These are phyloP conservation scores for Solanum hybrid DNA, from an alignment of 305 asterid species.

Conservation along the genomic window DNA sequence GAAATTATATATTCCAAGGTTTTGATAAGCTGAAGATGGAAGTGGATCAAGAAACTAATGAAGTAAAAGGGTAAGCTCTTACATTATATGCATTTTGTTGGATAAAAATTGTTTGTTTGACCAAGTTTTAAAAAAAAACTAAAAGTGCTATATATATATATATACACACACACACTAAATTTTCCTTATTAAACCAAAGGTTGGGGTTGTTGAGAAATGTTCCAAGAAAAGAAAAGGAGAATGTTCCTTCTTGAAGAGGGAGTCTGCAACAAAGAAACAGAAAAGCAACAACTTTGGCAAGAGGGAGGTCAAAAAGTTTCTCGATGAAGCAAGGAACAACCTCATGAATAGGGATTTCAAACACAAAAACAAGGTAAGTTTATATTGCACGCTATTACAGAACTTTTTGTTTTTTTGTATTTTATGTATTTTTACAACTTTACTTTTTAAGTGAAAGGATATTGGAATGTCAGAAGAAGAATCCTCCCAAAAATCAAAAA, in stretches of 20 bases:
- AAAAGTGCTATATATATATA: too few relatives aligned
- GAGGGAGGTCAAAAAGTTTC: too few relatives aligned
- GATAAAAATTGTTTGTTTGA: background rate
- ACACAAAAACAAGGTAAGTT: too few relatives aligned
- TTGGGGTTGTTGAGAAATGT: background rate
- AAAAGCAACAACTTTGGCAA: background rate
- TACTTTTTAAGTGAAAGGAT: too few relatives aligned
- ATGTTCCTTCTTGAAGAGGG: background rate
- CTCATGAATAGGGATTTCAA: too few relatives aligned
- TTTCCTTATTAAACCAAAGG: background rate
- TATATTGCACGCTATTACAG: too few relatives aligned
- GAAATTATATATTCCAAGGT: background rate
- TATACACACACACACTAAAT: background rate
- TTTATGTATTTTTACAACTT: too few relatives aligned
- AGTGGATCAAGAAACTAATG: background rate
- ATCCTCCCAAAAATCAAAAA: too few relatives aligned
- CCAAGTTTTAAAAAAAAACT: background rate
- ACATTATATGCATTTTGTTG: background rate
- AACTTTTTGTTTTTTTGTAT: too few relatives aligned
- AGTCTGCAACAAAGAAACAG: background rate
- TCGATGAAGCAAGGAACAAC: too few relatives aligned
- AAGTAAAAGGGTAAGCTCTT: background rate
- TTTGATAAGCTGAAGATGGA: background rate
- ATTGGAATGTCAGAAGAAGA: too few relatives aligned
- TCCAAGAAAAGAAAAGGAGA: background rate